Percentiles rank a stretch among this genome's conserved stretches.
Conservation (phyloP, 179 eudicot genomes). For the Heliamphora pulchella region DNA sequence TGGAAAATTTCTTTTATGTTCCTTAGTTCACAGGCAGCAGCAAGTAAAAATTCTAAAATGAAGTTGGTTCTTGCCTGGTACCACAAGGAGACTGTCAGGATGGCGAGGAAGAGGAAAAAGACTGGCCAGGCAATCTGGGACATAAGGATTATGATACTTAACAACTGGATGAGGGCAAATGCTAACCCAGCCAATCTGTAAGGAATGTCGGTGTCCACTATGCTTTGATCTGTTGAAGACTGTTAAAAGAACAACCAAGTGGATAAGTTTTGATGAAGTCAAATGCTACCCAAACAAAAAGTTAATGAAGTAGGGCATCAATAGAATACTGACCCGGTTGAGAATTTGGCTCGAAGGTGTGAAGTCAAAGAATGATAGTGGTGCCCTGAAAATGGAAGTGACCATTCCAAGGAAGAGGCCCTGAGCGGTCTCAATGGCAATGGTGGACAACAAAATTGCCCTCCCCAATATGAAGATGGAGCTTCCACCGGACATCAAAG, state of each 20-base stretch:
- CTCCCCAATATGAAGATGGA: conserved; percentile 77
- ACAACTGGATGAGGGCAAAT: conserved; percentile 76
- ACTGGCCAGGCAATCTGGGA: conserved; percentile 73
- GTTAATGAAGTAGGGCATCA: neutral
- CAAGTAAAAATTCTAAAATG: neutral
- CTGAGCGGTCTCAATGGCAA: conserved; percentile 73
- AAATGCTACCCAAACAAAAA: neutral
- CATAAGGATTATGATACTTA: conserved; percentile 70
- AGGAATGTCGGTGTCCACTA: conserved; percentile 79
- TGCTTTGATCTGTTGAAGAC: conserved; percentile 91
- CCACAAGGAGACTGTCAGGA: conserved; percentile 61
- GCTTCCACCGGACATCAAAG: conserved; percentile 66
- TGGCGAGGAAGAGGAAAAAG: conserved; percentile 49
- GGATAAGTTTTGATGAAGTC: neutral
- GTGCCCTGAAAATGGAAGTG: conserved; percentile 66
- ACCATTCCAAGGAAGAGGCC: conserved; percentile 60
- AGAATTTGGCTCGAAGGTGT: conserved; percentile 86
- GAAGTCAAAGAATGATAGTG: conserved; percentile 72
- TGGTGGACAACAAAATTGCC: conserved; percentile 69
- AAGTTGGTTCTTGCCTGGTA: conserved; percentile 55
- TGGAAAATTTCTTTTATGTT: no score
- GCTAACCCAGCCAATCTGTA: conserved; percentile 86
- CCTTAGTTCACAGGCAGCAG: no score
- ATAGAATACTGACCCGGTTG: conserved; percentile 46
- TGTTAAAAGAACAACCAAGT: conserved; percentile 24